Conservation (phyloP, 2,329 filamentous ascomycete genomes). For the Ophiocordyceps camponoti-rufipedis region DNA sequence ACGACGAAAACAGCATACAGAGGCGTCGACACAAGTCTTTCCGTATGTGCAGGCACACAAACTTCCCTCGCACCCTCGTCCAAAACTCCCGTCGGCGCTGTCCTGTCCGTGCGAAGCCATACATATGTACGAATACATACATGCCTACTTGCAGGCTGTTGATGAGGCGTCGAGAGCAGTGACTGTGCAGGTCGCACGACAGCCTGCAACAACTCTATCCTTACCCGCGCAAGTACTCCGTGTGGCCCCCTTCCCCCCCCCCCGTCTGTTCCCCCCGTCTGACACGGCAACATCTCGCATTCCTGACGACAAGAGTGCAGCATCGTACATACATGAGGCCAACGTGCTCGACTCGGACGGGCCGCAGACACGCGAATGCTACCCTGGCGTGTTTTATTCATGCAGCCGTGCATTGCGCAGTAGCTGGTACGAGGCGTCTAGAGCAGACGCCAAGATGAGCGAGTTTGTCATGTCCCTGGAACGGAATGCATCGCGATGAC, state of each 20-base stretch:
- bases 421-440: neutral
- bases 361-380: neutral
- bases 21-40: too few species aligned
- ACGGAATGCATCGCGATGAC: neutral
- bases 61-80: too few species aligned
- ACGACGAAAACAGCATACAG: too few species aligned
- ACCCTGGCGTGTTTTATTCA: neutral
- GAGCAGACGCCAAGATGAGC: neutral
- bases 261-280: too few species aligned
- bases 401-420: neutral
- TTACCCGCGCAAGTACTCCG: neutral
- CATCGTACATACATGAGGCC: neutral
- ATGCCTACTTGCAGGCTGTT: neutral
- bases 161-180: neutral
- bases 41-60: too few species aligned
- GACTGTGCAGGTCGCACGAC: neutral
- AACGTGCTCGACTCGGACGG: neutral
- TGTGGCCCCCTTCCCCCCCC: neutral
- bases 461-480: neutral
- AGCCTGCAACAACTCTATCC: slow-evolving; percentile 1
- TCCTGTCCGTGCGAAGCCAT: neutral
- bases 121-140: neutral
- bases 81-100: too few species aligned
- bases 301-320: neutral
- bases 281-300: slow-evolving; percentile 1